Percentiles rank a stretch among this genome's conserved stretches.
Evolutionary conservation across 2,329 filamentous ascomycete genomes (phyloP).

Genomic region (Arthrobotrys iridis): DNA sequence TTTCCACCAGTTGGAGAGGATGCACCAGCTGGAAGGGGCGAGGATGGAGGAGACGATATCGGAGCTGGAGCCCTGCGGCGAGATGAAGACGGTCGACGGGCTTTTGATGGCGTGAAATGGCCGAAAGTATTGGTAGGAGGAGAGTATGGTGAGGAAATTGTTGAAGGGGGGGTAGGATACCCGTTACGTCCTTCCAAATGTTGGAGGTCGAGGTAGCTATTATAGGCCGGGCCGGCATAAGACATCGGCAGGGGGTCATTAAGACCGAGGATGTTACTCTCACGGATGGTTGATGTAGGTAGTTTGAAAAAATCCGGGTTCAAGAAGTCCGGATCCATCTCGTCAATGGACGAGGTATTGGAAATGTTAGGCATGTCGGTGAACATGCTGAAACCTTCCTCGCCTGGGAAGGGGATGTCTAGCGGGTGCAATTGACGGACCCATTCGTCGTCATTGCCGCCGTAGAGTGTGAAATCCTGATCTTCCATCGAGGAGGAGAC

Average conservation of each 20-base stretch:
- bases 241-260: conserved; percentile 23
- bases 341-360: conserved; percentile 25
- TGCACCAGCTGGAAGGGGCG: conserved; percentile 30
- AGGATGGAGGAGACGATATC: conserved; percentile 34
- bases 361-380: conserved; percentile 14
- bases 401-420: conserved; percentile 42
- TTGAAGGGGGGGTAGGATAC: conserved; percentile 49
- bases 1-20: conserved; percentile 52
- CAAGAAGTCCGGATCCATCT: conserved; percentile 39
- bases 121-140: conserved; percentile 30
- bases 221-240: conserved; percentile 15
- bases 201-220: conserved; percentile 6
- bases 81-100: conserved; percentile 27
- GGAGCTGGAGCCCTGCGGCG: conserved; percentile 10
- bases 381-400: conserved; percentile 52
- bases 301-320: conserved; percentile 47
- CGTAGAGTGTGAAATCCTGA: conserved; percentile 47
- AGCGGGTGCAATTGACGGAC: conserved; percentile 30
- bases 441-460: conserved; percentile 37
- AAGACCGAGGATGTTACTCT: conserved; percentile 33
- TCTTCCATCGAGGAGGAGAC: conserved; percentile 41
- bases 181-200: conserved; percentile 11
- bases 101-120: conserved; percentile 1
- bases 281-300: conserved; percentile 20
- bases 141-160: conserved; percentile 45